Evolutionary conservation across 2,329 filamentous ascomycete genomes (phyloP), one percentile per base, ranked within the genome.

Genomic region (Fusarium napiforme): DNA sequence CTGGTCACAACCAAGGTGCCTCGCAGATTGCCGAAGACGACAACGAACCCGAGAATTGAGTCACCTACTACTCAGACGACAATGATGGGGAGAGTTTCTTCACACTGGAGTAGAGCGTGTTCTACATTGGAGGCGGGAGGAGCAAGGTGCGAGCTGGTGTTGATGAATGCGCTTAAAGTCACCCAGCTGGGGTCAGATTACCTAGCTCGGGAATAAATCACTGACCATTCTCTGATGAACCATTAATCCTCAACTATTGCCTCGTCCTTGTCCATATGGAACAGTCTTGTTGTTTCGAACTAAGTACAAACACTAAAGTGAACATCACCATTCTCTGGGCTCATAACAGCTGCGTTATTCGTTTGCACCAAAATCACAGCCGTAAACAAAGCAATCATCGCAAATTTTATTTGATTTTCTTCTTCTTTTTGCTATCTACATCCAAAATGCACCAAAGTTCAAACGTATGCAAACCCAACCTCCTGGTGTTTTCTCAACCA

Each of bases 401-500:
- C 21, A 34, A 34, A 3, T 34, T 50, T 26, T 1, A 0, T 8
- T 36, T 36, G 2, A 4, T 28, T 11, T 52, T 16, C 18, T 21
- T 49, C 28, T 42, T 9, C 2, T 15, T 32, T 7, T 49, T 26
- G 5, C 23, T 53, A 53, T 36, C 3, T 12, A 26, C 23, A n/a
- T 2, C 34, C n/a, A 28, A 37, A 53, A 53, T 53, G 19, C 50
- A 53, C 23, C 9, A 39, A 53, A 53, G 18, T 28, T 19, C 23
- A 53, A 28, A n/a, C 50, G 0, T 15, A 16, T 37, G 50, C 37
- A 26, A 37, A 4, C 14, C 12, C 12, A 0, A 9, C 2, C 19
- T 63, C 56, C 64, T 50, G 42, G 23, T 68, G 19, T 56, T 45
- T 46, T 32, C 64, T 21, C 23, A 5, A 9, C 7, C n/a, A n/a